These are phyloP conservation scores for Moesziomyces sp. DNA, from an alignment of 1,284 basidiomycete species.

Conservation along the genomic window DNA sequence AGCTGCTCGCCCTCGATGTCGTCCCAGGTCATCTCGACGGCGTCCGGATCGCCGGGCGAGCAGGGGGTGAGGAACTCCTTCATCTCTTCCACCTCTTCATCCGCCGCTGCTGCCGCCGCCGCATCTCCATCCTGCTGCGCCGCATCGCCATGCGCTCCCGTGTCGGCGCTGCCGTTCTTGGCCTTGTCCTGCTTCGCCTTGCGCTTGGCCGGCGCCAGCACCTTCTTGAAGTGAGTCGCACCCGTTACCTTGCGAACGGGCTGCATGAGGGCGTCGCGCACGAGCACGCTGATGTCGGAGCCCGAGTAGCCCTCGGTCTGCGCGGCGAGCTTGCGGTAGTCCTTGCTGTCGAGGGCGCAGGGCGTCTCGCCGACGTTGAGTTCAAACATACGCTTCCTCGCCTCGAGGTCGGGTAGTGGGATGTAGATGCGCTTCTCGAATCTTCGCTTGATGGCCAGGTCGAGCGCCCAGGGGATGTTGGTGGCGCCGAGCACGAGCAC, in stretches of 20 bases:
- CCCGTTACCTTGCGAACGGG: conserved; percentile 95
- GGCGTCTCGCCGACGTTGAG: conserved; percentile 94
- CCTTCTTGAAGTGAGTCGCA: conserved; percentile 91
- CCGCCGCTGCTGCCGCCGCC: conserved; percentile 16
- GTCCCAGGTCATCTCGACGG: conserved; percentile 91
- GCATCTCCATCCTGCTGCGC: conserved; percentile 37
- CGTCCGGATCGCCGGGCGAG: conserved; percentile 88
- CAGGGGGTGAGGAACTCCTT: conserved; percentile 81
- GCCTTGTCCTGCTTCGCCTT: conserved; percentile 40
- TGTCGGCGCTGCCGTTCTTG: conserved; percentile 45
- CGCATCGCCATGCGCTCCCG: conserved; percentile 36
- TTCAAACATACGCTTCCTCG: conserved; percentile 95
- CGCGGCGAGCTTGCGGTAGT: conserved; percentile 84
- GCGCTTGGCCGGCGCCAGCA: conserved; percentile 63
- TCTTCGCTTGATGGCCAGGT: conserved; percentile 97
- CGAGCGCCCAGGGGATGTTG: conserved; percentile 85
- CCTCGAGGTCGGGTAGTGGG: conserved; percentile 91
- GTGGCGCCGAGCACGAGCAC: conserved; percentile 98
- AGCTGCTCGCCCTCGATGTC: conserved; percentile 90
- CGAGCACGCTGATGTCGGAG: conserved; percentile 93
- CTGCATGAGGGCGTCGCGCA: conserved; percentile 98
- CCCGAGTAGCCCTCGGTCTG: conserved; percentile 93
- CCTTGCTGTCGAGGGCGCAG: conserved; percentile 80
- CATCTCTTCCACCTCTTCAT: conserved; percentile 70
- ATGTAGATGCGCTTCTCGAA: conserved; percentile 99